These are phyloP conservation scores for Suhomyces taliae DNA, from an alignment of 1,139 yeast genomes.

Conservation along the genomic window DNA sequence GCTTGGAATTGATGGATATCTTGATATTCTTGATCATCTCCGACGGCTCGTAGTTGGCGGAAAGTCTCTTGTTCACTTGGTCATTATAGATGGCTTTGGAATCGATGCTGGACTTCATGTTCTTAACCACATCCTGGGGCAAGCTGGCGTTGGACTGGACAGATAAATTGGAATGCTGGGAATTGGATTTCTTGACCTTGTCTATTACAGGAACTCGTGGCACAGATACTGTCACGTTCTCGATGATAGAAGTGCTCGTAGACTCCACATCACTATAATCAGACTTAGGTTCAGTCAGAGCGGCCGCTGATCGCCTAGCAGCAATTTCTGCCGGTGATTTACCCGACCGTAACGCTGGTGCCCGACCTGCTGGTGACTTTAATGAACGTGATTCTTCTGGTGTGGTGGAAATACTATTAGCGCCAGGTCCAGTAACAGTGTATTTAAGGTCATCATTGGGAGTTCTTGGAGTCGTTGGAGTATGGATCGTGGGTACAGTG, in stretches of 20 bases:
- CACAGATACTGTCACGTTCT: neutral
- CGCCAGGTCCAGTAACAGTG: neutral
- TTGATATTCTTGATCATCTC: conserved; percentile 22
- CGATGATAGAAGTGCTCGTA: neutral
- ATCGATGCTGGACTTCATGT: conserved; percentile 15
- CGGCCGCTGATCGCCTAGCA: neutral
- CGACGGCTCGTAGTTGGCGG: conserved; percentile 13
- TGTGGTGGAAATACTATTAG: neutral
- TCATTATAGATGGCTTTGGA: conserved; percentile 13
- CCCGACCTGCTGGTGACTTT: neutral
- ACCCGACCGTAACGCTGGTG: neutral
- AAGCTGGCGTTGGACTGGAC: conserved; percentile 1
- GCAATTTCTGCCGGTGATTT: neutral
- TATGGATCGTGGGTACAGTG: neutral
- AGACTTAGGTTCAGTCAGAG: neutral
- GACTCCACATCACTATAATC: conserved; percentile 1
- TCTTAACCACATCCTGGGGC: conserved; percentile 15
- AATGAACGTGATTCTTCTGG: neutral
- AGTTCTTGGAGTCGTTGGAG: neutral
- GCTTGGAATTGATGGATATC: conserved; percentile 18
- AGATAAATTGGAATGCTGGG: conserved; percentile 6
- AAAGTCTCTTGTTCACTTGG: conserved; percentile 11
- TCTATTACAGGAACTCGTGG: conserved; percentile 1
- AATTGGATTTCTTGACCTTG: conserved; percentile 1
- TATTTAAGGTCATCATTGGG: neutral